A percentile compares a stretch with the other conserved stretches of the same genome.
These are phyloP conservation scores for Trypanosoma theileri DNA, from an alignment of 208 protist species.

Conservation along the genomic window DNA sequence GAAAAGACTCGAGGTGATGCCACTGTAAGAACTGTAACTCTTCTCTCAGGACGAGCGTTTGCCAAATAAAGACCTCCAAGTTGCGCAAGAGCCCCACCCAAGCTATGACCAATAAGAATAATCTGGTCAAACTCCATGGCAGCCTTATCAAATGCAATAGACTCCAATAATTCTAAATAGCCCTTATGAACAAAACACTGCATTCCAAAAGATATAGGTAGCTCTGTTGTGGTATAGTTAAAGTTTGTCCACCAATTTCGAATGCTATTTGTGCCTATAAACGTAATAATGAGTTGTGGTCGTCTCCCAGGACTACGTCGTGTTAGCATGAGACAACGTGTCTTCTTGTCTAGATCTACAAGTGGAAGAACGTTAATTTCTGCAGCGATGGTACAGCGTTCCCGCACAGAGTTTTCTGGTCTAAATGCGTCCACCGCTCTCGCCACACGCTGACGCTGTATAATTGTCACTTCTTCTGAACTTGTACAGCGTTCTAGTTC, in stretches of 20 bases:
- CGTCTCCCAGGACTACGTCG: constrained; percentile 45
- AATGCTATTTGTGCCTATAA: constrained; percentile 52
- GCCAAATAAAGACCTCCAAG: constrained; percentile 58
- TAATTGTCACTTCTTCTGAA: constrained; percentile 36
- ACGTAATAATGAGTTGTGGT: constrained; percentile 65
- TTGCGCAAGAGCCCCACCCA: constrained; percentile 61
- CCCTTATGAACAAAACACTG: constrained; percentile 38
- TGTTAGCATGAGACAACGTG: constrained; percentile 56
- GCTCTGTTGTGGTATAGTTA: constrained; percentile 34
- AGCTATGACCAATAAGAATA: constrained; percentile 62
- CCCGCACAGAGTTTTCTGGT: constrained; percentile 48
- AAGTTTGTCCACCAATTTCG: constrained; percentile 68
- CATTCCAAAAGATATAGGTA: constrained; percentile 40
- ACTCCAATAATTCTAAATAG: constrained; percentile 49
- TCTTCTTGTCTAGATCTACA: constrained; percentile 48
- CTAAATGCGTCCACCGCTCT: constrained; percentile 61
- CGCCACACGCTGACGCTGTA: constrained; percentile 57
- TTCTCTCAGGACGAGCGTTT: constrained; percentile 39
- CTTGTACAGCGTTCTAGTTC: constrained; percentile 38
- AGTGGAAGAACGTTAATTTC: constrained; percentile 63
- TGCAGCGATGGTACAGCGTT: constrained; percentile 59
- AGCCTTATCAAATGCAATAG: constrained; percentile 45
- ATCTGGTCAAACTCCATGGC: constrained; percentile 53
- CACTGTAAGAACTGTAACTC: constrained; percentile 64
- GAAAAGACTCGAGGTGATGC: constrained; percentile 63